Evolutionary conservation across 257 asterid genomes (phyloP).

Genomic region (Solanum dulcamara): DNA sequence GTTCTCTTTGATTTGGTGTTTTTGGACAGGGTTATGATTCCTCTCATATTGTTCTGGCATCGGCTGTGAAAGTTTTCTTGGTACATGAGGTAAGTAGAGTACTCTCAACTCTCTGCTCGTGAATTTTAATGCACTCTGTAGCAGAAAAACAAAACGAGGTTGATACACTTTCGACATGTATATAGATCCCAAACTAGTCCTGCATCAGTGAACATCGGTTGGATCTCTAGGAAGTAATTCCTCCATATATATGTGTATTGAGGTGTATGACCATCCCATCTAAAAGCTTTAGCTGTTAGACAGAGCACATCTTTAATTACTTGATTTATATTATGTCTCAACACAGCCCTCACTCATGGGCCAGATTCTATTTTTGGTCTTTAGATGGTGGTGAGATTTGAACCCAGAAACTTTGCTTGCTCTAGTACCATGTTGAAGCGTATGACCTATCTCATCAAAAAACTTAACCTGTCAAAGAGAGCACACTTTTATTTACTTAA

Average conservation of each 20-base stretch:
- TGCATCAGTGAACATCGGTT: neutral
- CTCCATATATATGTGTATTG: neutral
- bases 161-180: neutral
- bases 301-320: neutral
- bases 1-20: constrained; percentile 5
- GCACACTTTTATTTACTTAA: neutral
- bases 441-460: neutral
- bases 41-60: constrained; percentile 52
- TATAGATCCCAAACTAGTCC: neutral
- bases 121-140: neutral
- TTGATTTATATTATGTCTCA: neutral
- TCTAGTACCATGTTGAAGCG: neutral
- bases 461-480: neutral
- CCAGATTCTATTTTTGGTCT: neutral
- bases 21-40: constrained; percentile 57
- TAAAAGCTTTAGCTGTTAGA: neutral
- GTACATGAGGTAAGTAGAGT: constrained; percentile 66
- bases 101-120: neutral
- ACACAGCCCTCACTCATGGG: neutral
- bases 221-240: neutral
- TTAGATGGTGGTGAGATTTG: neutral
- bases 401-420: neutral
- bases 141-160: neutral
- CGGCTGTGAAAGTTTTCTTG: constrained; percentile 73
- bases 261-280: neutral